Base-by-base conservation (phyloP, 2,329 filamentous ascomycete genomes). In the Didymella arachidicola region DNA sequence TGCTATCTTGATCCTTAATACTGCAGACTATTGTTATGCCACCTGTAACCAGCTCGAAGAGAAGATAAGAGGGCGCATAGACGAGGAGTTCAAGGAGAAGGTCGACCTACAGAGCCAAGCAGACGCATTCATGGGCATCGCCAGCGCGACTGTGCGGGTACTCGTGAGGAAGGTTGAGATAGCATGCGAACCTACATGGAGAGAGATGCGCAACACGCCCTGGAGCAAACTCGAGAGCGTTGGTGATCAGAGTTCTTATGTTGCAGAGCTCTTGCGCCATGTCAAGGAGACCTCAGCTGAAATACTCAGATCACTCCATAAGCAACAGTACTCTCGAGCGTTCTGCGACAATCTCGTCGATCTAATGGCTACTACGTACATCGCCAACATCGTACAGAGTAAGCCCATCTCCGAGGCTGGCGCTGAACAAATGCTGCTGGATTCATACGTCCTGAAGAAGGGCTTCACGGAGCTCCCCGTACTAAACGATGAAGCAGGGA, bases 311-410 rank as follows among this genome's bases (percentile, higher is more conserved):
- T 79, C 93, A 45, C 82, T 98, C 11, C 88, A 90, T 64, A 98
- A 99, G 79, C 92, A 90, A 67, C 93, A 97, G 74, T 99, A 98
- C 76, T 92, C 93, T 10, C 85, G 95, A 59, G 93, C 95, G 0
- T 97, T 98, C 73, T 96, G 92, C 68, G 95, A 99, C 77, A 94
- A 98, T 64, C 81, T 98, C n/a, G 91, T 98, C 38, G 95, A 99
- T 75, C 85, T 91, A 62, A 80, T 98, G 63, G 90, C 91, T 16
- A 90, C 84, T 56, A 85, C 87, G 1, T 98, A 95, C 74, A 86
- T 97, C 65, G 82, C 83, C 62, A 96, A 90, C 72, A 89, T 98
- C 57, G 92, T 96, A 41, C 90, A 92, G 72, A 97, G 93, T 78
- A 89, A 89, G 66, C 95, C 95, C 0, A 90, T 99, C 47, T 94